Conservation (phyloP, 2,329 filamentous ascomycete species). For the Penicillium sp. region DNA sequence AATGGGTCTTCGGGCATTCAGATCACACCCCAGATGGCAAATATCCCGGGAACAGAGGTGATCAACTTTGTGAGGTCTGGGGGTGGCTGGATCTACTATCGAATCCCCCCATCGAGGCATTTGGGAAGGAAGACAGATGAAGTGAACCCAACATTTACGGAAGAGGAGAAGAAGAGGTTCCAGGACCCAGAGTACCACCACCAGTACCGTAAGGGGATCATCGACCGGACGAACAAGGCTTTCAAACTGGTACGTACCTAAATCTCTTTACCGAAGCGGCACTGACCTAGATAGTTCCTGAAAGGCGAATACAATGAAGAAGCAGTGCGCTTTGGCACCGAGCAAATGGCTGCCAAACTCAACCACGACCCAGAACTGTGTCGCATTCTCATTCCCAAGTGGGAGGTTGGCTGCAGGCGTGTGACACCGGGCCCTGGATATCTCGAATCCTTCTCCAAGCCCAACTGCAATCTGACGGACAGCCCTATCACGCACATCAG, state of each 20-base stretch:
- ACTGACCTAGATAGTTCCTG: constrained; percentile 20
- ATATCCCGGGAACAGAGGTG: constrained; percentile 32
- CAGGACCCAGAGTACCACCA: constrained; percentile 38
- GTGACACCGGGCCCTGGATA: constrained; percentile 32
- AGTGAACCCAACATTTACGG: constrained; percentile 33
- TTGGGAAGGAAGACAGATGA: constrained; percentile 30
- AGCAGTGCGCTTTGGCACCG: constrained; percentile 19
- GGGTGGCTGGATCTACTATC: constrained; percentile 34
- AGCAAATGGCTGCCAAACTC: constrained; percentile 26
- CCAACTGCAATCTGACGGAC: constrained; percentile 25
- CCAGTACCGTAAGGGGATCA: constrained; percentile 42
- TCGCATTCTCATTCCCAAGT: constrained; percentile 31
- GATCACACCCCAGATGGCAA: constrained; percentile 34
- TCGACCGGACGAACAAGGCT: constrained; percentile 25
- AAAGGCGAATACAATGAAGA: constrained; percentile 25
- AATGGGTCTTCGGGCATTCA: constrained; percentile 42
- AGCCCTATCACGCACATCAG: constrained; percentile 24
- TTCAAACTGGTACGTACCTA: constrained; percentile 23
- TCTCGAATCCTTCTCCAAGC: constrained; percentile 28
- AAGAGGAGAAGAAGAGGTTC: constrained; percentile 30
- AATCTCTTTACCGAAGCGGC: not conserved
- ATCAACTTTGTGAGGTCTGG: constrained; percentile 35
- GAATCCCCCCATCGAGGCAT: constrained; percentile 27
- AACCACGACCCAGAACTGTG: constrained; percentile 30
- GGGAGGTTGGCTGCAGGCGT: constrained; percentile 30